A percentile compares a stretch with the other conserved stretches of the same genome.
These are phyloP conservation scores for Pichia heedii DNA, from an alignment of 805 yeast species.

Conservation along the genomic window DNA sequence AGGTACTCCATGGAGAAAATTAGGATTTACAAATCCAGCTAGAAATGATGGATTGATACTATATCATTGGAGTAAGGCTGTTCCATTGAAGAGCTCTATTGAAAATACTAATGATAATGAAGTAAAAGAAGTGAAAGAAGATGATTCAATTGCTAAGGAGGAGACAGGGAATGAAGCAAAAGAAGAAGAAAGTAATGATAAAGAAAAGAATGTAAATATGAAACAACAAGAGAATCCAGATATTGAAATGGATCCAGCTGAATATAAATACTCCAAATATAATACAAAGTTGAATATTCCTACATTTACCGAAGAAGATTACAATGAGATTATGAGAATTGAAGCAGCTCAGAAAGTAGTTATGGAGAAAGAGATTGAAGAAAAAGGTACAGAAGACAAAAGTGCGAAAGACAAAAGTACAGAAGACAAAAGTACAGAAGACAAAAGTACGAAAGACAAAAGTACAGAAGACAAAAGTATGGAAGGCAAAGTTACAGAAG, in stretches of 20 bases:
- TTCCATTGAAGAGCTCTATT: background rate
- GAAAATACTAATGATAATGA: background rate
- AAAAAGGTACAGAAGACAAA: background rate
- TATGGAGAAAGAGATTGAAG: background rate
- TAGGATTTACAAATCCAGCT: conserved; percentile 48
- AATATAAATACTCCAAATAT: conserved; percentile 64
- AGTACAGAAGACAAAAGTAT: no score
- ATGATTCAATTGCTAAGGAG: background rate
- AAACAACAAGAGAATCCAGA: background rate
- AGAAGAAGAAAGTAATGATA: conserved; percentile 6
- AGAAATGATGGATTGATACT: conserved; percentile 44
- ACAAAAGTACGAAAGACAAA: no score
- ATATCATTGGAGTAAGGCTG: conserved; percentile 84
- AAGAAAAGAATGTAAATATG: background rate
- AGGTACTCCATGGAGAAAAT: conserved; percentile 69
- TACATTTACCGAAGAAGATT: conserved; percentile 52
- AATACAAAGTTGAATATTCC: conserved; percentile 67
- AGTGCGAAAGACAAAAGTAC: background rate
- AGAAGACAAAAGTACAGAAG: background rate
- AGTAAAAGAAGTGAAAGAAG: background rate
- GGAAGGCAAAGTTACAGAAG: background rate
- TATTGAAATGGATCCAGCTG: conserved; percentile 17
- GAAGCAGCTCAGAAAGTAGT: conserved; percentile 11
- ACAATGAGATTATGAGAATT: conserved; percentile 34
- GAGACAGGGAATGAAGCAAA: conserved; percentile 4